phyloP scores from a whole-genome alignment of 2,329 filamentous ascomycete species.

The Rosellinia necatrix region DNA sequence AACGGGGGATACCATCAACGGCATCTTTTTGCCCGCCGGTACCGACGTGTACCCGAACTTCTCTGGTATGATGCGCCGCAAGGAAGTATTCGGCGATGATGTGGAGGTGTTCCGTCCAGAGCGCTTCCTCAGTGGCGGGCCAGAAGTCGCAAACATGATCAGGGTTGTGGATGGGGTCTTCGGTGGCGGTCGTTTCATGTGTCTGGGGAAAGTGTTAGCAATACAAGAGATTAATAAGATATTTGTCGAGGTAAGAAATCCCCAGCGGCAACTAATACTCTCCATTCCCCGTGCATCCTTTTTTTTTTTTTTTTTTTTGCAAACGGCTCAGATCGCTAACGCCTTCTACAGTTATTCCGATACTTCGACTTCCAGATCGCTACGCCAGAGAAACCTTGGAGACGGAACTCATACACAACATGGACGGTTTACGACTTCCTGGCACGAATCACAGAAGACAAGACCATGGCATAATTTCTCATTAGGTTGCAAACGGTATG shows the following conservation, averaged over 20 bases:
- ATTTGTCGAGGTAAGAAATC: slow-evolving; percentile 20
- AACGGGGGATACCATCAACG: slow-evolving; percentile 21
- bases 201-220: slow-evolving; percentile 19
- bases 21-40: slow-evolving; percentile 12
- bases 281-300: no score
- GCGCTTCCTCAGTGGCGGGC: slow-evolving; percentile 10
- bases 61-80: slow-evolving; percentile 10
- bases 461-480: slow-evolving; percentile 4
- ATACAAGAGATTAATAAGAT: slow-evolving; percentile 20
- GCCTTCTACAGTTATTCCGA: slow-evolving; percentile 26
- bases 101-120: slow-evolving; percentile 21
- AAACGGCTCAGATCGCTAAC: neutral
- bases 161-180: slow-evolving; percentile 16
- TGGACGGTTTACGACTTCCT: slow-evolving; percentile 29
- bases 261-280: neutral
- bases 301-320: neutral
- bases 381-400: slow-evolving; percentile 31
- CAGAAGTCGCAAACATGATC: slow-evolving; percentile 7
- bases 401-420: slow-evolving; percentile 17
- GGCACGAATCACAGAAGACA: slow-evolving; percentile 26
- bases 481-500: neutral
- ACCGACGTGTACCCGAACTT: slow-evolving; percentile 20
- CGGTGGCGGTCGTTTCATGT: slow-evolving; percentile 19
- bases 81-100: slow-evolving; percentile 19
- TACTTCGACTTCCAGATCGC: slow-evolving; percentile 33